Base-by-base conservation (phyloP, 179 eudicot genomes). In the Amaranthus tricolor region DNA sequence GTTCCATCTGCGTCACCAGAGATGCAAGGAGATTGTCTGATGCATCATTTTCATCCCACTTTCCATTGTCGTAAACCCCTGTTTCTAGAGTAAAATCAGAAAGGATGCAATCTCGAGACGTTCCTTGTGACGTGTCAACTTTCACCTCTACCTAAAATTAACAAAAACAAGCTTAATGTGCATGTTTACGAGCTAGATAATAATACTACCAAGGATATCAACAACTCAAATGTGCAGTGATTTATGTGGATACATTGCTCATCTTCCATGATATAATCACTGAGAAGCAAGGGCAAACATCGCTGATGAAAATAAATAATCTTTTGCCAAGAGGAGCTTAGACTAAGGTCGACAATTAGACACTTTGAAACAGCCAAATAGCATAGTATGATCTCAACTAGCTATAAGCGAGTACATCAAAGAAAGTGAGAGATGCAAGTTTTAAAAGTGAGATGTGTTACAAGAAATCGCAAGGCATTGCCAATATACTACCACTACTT, bases 61-160 rank as follows among this genome's bases (percentile, higher is more conserved):
- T 82, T 79, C 71, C 87, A 78, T 76, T 86, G 75, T 93, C 99
- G 77, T 82, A 95, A 43, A 95, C 52, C 73, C 65, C 82, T 75
- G 89, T 90, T 85, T 95, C 95, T 68, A 95, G 79, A 57, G 85
- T 85, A 81, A 84, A 89, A 74, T 88, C 80, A 15, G 86, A 61
- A 47, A 83, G 82, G 62, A 90, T 69, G 66, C 74, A 71, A 24
- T 79, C 90, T 79, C 84, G 80, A 47, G 84, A 64, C 80, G 79
- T 74, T 66, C 85, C 94, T 43, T 55, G 62, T 21, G 88, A 84
- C 77, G 81, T 79, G 70, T 94, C 99, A 82, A 95, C 78, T 83
- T 87, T 88, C 76, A 95, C 97, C 76, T 92, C 97, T 76, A 95
- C 97, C 98, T 94, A 83, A 62, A 82, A 58, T 72, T 53, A 70